These are phyloP conservation scores for Rhynchosporium graminicola DNA, from an alignment of 2,329 filamentous ascomycete species.

Conservation along the genomic window DNA sequence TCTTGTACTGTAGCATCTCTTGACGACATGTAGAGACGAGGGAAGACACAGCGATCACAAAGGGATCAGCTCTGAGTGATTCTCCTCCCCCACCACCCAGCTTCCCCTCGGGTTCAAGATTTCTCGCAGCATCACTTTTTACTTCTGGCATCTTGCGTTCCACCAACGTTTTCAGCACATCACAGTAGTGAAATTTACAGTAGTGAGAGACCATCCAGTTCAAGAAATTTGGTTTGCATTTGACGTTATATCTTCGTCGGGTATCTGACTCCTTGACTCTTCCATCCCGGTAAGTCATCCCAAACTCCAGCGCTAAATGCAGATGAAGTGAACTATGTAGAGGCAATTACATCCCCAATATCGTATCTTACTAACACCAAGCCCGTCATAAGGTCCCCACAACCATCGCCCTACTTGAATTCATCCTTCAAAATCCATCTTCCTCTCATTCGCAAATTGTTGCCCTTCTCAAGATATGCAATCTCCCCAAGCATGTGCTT, in stretches of 20 bases:
- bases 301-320: constrained; percentile 27
- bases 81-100: too few relatives aligned
- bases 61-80: too few relatives aligned
- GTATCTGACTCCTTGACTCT: constrained; percentile 2
- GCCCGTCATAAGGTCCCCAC: background rate
- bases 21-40: too few relatives aligned
- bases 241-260: constrained; percentile 5
- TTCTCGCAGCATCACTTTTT: too few relatives aligned
- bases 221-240: constrained; percentile 1
- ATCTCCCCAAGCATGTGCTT: constrained; percentile 77
- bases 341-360: background rate
- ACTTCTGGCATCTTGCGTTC: too few relatives aligned
- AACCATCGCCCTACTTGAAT: constrained; percentile 33
- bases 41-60: too few relatives aligned
- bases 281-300: background rate
- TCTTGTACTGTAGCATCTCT: too few relatives aligned
- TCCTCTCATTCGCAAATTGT: constrained; percentile 37
- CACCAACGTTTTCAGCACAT: too few relatives aligned
- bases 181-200: too few relatives aligned
- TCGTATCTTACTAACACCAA: background rate
- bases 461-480: constrained; percentile 61
- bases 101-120: too few relatives aligned
- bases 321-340: constrained; percentile 4
- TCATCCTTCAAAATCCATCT: constrained; percentile 41
- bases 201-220: background rate